phyloP scores from a whole-genome alignment of 352 stramenopile species.

The Globisporangium polare region DNA sequence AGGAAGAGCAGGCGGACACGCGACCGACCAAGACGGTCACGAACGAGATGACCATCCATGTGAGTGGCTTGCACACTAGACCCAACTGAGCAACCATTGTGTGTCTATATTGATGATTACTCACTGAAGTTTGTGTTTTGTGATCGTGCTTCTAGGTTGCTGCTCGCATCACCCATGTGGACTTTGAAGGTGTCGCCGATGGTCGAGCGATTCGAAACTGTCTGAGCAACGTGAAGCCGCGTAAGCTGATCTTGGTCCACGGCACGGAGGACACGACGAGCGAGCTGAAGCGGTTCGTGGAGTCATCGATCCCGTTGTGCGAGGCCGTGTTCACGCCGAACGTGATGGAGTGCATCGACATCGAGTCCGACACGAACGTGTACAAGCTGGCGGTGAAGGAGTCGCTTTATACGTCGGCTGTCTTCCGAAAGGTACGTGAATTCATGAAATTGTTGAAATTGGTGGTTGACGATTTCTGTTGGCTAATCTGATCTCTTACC shows the following conservation, averaged over 20 bases:
- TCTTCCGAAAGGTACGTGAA: constrained; percentile 74
- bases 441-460: neutral
- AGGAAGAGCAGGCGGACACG: constrained; percentile 57
- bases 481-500: constrained; percentile 5
- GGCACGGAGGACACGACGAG: constrained; percentile 76
- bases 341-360: constrained; percentile 88
- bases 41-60: constrained; percentile 57
- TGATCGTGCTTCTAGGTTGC: constrained; percentile 34
- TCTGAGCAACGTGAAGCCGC: constrained; percentile 85
- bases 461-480: neutral
- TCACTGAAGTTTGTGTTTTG: neutral
- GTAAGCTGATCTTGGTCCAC: constrained; percentile 86
- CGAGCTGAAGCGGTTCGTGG: constrained; percentile 82
- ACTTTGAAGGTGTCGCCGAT: constrained; percentile 84
- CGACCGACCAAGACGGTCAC: constrained; percentile 82
- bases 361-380: constrained; percentile 88
- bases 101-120: neutral
- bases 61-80: constrained; percentile 15
- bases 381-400: constrained; percentile 88
- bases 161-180: constrained; percentile 74
- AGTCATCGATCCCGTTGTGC: constrained; percentile 77
- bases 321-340: constrained; percentile 86
- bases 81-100: neutral
- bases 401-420: constrained; percentile 75
- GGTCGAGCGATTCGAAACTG: constrained; percentile 86